These are phyloP conservation scores for Oldenlandia corymbosa DNA, from an alignment of 257 asterid species.

Conservation along the genomic window DNA sequence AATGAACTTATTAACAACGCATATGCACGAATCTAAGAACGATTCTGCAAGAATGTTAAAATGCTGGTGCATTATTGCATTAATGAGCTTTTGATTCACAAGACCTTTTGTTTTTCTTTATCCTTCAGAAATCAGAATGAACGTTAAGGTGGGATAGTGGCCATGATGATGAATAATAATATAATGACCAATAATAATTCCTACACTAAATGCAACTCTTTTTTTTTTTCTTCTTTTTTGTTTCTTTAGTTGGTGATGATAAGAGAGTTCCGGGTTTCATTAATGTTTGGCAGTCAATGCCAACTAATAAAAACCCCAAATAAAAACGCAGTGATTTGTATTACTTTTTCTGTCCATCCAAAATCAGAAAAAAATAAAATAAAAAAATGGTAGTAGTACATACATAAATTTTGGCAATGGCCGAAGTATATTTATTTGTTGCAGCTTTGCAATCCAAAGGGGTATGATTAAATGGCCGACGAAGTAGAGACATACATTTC, in stretches of 20 bases:
- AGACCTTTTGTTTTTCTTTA: no score
- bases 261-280: background rate
- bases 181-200: conserved; percentile 21
- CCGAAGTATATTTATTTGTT: background rate
- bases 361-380: background rate
- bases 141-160: conserved; percentile 1
- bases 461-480: conserved; percentile 4
- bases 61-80: no score
- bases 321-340: background rate
- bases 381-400: no score
- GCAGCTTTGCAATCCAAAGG: background rate
- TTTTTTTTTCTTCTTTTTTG: no score
- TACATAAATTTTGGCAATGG: no score
- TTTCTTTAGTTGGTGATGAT: no score
- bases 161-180: conserved; percentile 10
- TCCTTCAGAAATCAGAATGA: no score
- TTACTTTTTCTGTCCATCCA: background rate
- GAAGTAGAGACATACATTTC: background rate
- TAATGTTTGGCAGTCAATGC: conserved; percentile 15
- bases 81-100: no score
- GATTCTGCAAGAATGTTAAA: no score
- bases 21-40: no score
- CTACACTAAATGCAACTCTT: no score
- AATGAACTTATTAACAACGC: no score
- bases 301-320: conserved; percentile 7